Percentiles rank a stretch among this genome's conserved stretches.
Evolutionary conservation across 2,329 filamentous ascomycete species (phyloP).

Genomic region (Immersiporthe knoxdaviesiana): DNA sequence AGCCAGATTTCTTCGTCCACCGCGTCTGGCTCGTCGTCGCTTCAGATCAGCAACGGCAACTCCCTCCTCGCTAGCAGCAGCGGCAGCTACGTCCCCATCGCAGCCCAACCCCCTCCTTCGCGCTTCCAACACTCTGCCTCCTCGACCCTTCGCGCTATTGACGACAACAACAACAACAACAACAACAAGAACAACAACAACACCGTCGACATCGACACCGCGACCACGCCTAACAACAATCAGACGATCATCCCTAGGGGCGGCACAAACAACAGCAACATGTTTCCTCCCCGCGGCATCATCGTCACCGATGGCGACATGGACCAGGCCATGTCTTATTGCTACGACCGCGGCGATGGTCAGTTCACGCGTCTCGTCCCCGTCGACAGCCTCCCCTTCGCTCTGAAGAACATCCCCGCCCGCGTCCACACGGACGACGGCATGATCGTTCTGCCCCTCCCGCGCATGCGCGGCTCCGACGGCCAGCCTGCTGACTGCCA

Average conservation of each 20-base stretch:
- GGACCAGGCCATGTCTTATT: constrained; percentile 50
- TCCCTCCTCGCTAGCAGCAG: neutral
- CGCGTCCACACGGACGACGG: constrained; percentile 44
- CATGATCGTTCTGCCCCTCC: constrained; percentile 52
- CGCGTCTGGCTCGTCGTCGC: neutral
- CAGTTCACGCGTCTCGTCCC: constrained; percentile 58
- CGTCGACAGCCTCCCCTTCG: constrained; percentile 53
- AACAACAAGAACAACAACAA: neutral
- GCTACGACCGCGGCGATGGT: constrained; percentile 57
- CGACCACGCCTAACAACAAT: neutral
- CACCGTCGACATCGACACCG: neutral
- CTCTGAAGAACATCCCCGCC: constrained; percentile 48
- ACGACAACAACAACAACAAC: neutral
- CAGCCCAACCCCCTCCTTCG: neutral
- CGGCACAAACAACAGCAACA: constrained; percentile 10
- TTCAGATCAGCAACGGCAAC: neutral
- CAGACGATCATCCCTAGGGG: neutral
- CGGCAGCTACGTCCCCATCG: neutral
- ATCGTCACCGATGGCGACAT: constrained; percentile 33
- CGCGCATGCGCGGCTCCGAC: constrained; percentile 42
- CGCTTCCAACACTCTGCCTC: neutral
- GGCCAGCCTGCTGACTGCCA: constrained; percentile 45
- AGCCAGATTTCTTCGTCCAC: neutral
- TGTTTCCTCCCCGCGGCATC: constrained; percentile 21
- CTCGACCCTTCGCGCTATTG: neutral